Evolutionary conservation across 164 flowering plant species (phyloP), one percentile per base, ranked within the genome.

Genomic region (Cinnamomum micranthum): DNA sequence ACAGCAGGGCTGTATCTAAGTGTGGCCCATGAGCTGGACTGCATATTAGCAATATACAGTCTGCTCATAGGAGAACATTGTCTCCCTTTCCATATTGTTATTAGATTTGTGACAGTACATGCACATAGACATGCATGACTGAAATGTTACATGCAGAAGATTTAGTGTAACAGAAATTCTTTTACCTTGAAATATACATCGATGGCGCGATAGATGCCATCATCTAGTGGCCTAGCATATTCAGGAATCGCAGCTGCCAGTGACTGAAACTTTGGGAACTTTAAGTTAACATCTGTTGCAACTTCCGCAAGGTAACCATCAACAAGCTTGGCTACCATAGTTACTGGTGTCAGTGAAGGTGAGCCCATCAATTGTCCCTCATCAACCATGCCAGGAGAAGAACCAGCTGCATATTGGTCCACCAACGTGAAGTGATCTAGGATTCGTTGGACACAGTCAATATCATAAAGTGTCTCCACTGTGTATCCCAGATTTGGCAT

Each of bases 171-270:
- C 13, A 19, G 52, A 31, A 12, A 7, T 58, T 72, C 17, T 28
- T 12, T 69, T 88, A 92, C 97, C 95, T 92, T 90, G 62, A 92
- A 88, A 77, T 85, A 92, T 80, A 90, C 86, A 70, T 90, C 97
- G 47, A 92, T 86, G 2, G 95, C 94, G 31, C 90, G 92, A 84
- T 92, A 92, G 47, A 92, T 82, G 65, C 91, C 97, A 85, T 92
- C 95, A 79, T 89, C 89, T 5, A 87, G 77, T 17, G 87, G 82
- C 78, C 97, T 88, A 31, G 93, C 95, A 86, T 84, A 87, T 22
- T 92, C 97, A 65, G 97, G 97, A 63, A 92, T 83, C 11, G 71
- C 83, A 66, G 86, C 90, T 68, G 91, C 97, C 22, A 90, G 88
- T 0, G 89, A 76, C 82, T 87, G 95, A 81, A 92, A 92, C 63